phyloP scores from a whole-genome alignment of 306 rosid species.

The Glycine latifolia region DNA sequence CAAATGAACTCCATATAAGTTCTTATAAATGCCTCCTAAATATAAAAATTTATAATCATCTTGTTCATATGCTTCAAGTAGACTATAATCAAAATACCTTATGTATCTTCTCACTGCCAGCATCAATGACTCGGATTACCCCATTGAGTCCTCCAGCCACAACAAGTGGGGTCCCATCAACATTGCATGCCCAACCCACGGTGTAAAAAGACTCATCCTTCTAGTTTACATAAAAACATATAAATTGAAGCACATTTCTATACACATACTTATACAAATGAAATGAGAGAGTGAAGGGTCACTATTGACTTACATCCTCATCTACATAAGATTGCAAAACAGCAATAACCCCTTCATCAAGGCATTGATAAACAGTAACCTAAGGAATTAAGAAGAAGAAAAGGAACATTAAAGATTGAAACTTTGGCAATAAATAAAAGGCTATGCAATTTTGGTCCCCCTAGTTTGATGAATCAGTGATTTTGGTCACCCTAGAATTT shows the following conservation, averaged over 20 bases:
- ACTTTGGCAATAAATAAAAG: neutral
- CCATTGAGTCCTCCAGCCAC: conserved; percentile 97
- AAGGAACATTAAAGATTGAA: conserved; percentile 26
- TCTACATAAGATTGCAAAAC: conserved; percentile 92
- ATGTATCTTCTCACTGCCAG: conserved; percentile 84
- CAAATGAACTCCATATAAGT: neutral
- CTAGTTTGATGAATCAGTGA: too few relatives aligned
- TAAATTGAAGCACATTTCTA: conserved; percentile 40
- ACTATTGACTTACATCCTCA: conserved; percentile 77
- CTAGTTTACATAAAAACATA: conserved; percentile 72
- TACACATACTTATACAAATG: neutral
- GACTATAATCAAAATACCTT: conserved; percentile 60
- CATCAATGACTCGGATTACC: conserved; percentile 79
- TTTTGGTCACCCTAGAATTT: too few relatives aligned
- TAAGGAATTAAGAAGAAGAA: conserved; percentile 44
- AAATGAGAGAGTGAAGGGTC: neutral
- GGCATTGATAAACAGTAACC: conserved; percentile 84
- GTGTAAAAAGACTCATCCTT: conserved; percentile 97
- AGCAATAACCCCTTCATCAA: conserved; percentile 86
- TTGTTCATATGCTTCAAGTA: conserved; percentile 32
- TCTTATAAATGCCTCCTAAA: neutral
- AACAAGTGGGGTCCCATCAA: conserved; percentile 71
- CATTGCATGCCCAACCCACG: conserved; percentile 84
- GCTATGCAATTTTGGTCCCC: too few relatives aligned
- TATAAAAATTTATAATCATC: neutral